Percentiles rank a stretch among this genome's conserved stretches.
Evolutionary conservation across 345 rosid genomes (phyloP).

Genomic region (Erucastrum elatum): DNA sequence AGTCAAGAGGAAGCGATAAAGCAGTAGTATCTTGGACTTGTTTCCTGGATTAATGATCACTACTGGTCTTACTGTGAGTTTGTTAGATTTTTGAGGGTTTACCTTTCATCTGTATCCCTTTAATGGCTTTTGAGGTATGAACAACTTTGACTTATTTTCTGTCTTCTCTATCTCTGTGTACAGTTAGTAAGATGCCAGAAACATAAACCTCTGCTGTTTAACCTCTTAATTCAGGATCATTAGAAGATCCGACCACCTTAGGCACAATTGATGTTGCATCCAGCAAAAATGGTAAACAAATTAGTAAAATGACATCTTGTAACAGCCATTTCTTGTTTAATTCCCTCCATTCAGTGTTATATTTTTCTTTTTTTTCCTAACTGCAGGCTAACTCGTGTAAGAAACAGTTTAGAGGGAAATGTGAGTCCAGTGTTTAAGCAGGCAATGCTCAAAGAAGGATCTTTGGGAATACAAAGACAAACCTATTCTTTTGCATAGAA

Average conservation of each 20-base stretch:
- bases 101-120: neutral
- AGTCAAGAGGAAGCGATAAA: neutral
- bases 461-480: neutral
- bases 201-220: neutral
- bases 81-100: too few species aligned
- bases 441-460: neutral
- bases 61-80: too few species aligned
- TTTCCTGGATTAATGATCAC: neutral
- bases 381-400: slow-evolving; percentile 45
- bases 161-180: neutral
- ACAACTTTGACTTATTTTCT: neutral
- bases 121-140: too few species aligned
- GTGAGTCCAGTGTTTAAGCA: neutral
- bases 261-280: neutral
- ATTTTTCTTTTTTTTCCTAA: neutral
- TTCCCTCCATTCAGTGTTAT: neutral
- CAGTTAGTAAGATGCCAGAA: neutral
- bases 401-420: slow-evolving; percentile 29
- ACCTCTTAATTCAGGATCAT: neutral
- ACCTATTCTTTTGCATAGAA: neutral
- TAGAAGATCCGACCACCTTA: neutral
- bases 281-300: neutral
- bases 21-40: neutral
- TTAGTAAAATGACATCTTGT: neutral
- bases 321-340: neutral